phyloP scores from a whole-genome alignment of 768 basidiomycete species.

The Boletus sensibilis region DNA sequence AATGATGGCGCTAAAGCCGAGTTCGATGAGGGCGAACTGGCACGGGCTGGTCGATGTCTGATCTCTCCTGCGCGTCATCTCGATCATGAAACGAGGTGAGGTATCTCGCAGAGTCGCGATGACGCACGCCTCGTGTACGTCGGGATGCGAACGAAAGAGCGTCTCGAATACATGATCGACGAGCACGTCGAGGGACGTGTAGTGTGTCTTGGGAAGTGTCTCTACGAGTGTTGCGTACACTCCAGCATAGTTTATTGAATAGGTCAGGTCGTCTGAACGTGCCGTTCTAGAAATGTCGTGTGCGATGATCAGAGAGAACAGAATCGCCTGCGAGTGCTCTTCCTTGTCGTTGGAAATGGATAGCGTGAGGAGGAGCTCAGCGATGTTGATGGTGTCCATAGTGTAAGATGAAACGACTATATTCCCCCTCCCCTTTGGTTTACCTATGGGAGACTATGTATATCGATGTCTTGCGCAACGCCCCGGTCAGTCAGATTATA shows the following conservation, averaged over 20 bases:
- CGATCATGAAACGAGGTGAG: conserved; percentile 44
- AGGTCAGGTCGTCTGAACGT: conserved; percentile 48
- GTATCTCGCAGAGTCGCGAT: conserved; percentile 48
- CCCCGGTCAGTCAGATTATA: no score
- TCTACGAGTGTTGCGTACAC: conserved; percentile 32
- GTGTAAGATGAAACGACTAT: background rate
- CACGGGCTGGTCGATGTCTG: conserved; percentile 16
- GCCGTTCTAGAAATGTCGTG: conserved; percentile 53
- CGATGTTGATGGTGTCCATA: conserved; percentile 44
- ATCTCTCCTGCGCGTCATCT: conserved; percentile 33
- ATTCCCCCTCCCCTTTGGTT: background rate
- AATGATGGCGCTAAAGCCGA: conserved; percentile 56
- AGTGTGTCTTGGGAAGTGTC: conserved; percentile 25
- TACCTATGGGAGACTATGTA: background rate
- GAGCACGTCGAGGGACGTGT: conserved; percentile 48
- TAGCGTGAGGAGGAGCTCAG: conserved; percentile 45
- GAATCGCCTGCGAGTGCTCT: conserved; percentile 47
- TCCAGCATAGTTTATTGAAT: conserved; percentile 65
- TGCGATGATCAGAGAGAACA: conserved; percentile 49
- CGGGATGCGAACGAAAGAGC: conserved; percentile 36
- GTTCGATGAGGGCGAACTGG: conserved; percentile 33
- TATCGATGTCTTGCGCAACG: background rate
- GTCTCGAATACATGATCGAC: conserved; percentile 39
- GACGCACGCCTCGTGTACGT: conserved; percentile 41
- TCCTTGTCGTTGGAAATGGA: conserved; percentile 35